Evolutionary conservation across 345 rosid genomes (phyloP).

Genomic region (Cardiospermum halicacabum): DNA sequence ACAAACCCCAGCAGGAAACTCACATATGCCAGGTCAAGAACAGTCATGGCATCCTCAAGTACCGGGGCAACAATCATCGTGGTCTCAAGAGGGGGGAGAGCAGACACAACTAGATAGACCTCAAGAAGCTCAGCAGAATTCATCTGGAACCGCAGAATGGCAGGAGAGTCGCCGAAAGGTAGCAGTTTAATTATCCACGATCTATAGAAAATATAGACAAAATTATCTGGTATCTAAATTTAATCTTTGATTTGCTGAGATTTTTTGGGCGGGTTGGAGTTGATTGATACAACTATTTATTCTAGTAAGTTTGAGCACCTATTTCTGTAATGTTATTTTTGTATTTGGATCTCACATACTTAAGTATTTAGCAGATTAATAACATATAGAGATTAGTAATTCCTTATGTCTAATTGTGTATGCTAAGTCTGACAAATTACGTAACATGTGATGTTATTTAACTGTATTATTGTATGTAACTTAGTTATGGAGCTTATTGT

Average conservation of each 20-base stretch:
- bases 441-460: not conserved
- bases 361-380: not conserved
- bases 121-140: conserved; percentile 21
- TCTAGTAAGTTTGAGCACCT: not conserved
- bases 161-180: conserved; percentile 19
- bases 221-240: not conserved
- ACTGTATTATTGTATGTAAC: not conserved
- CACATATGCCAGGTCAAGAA: conserved; percentile 21
- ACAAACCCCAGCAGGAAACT: conserved; percentile 13
- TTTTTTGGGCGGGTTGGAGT: not conserved
- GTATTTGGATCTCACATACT: conserved; percentile 3
- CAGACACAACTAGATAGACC: conserved; percentile 15
- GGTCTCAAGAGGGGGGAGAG: conserved; percentile 1
- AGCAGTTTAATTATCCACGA: conserved; percentile 12
- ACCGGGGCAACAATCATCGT: conserved; percentile 21
- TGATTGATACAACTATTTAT: not conserved
- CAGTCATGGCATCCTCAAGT: conserved; percentile 28
- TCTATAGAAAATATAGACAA: not conserved
- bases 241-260: not conserved
- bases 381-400: not conserved
- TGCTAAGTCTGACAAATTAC: not conserved
- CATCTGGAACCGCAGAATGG: conserved; percentile 16
- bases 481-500: no score
- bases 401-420: not conserved
- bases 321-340: not conserved